Evolutionary conservation across 371 early-diverging fungal species (phyloP).

Genomic region (Apophysomyces ossiformis): DNA sequence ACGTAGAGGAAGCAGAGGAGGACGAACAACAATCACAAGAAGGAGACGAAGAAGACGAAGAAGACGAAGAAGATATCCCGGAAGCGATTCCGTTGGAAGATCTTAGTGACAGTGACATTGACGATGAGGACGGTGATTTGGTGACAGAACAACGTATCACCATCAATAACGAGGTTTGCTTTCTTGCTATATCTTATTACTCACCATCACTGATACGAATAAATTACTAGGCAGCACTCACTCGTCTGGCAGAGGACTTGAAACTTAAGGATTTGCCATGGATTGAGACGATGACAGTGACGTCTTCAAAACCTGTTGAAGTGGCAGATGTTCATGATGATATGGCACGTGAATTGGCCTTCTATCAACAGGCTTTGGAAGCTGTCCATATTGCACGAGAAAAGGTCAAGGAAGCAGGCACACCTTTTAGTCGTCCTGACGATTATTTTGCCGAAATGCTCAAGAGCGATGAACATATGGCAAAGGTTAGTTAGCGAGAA

Average conservation of each 20-base stretch:
- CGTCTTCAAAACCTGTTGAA: conserved; percentile 62
- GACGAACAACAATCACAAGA: neutral
- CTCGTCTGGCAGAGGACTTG: conserved; percentile 64
- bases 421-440: conserved; percentile 84
- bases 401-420: conserved; percentile 58
- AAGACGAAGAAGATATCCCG: conserved; percentile 30
- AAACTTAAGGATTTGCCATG: conserved; percentile 76
- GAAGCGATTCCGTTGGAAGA: conserved; percentile 39
- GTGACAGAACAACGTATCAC: conserved; percentile 65
- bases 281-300: conserved; percentile 83
- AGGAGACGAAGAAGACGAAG: conserved; percentile 3
- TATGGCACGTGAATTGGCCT: conserved; percentile 88
- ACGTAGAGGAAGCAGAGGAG: conserved; percentile 5
- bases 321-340: conserved; percentile 83
- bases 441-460: conserved; percentile 98
- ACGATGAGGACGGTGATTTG: conserved; percentile 63
- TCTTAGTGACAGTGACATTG: conserved; percentile 36
- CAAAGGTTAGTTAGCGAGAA: conserved; percentile 46
- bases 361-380: conserved; percentile 87
- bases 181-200: too few relatives aligned
- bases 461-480: conserved; percentile 95
- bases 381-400: conserved; percentile 75
- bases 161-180: conserved; percentile 71
- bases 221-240: conserved; percentile 56
- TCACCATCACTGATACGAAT: neutral